A percentile compares a stretch with the other conserved stretches of the same genome.
Conservation (phyloP, 2,329 filamentous ascomycete species). For the Nannizziopsis arthrosporioides region DNA sequence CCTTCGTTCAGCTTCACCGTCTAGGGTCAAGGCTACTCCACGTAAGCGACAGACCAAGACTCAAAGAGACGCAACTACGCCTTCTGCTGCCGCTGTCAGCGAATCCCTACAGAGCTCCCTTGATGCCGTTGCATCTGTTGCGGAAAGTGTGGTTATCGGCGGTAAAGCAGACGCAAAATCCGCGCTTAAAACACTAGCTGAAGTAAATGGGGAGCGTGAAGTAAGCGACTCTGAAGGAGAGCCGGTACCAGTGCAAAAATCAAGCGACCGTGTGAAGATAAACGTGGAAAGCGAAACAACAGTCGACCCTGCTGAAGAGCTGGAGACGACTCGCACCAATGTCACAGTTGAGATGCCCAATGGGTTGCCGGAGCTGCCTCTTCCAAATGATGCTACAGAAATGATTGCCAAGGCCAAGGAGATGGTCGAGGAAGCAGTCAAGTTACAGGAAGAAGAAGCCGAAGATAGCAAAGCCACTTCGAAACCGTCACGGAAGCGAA, state of each 20-base stretch:
- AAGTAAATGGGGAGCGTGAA: constrained; percentile 26
- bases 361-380: constrained; percentile 53
- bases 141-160: constrained; percentile 17
- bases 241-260: constrained; percentile 9
- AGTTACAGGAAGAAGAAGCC: constrained; percentile 31
- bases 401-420: constrained; percentile 79
- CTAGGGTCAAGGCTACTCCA: constrained; percentile 41
- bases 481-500: constrained; percentile 51
- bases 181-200: constrained; percentile 17
- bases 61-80: constrained; percentile 39
- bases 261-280: constrained; percentile 48
- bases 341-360: constrained; percentile 67
- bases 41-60: constrained; percentile 43
- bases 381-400: constrained; percentile 63
- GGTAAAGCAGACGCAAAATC: constrained; percentile 17
- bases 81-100: constrained; percentile 39
- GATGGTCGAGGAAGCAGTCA: constrained; percentile 67
- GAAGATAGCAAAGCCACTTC: constrained; percentile 21
- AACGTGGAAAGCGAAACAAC: constrained; percentile 55
- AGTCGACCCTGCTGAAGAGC: constrained; percentile 40
- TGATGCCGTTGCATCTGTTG: constrained; percentile 30
- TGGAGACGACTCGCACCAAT: constrained; percentile 58
- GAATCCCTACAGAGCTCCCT: constrained; percentile 39
- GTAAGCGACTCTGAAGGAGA: constrained; percentile 7
- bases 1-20: constrained; percentile 48